Percentiles rank a stretch among this genome's conserved stretches.
phyloP scores from a whole-genome alignment of 1,284 basidiomycete species.

The Irpex sp. region DNA sequence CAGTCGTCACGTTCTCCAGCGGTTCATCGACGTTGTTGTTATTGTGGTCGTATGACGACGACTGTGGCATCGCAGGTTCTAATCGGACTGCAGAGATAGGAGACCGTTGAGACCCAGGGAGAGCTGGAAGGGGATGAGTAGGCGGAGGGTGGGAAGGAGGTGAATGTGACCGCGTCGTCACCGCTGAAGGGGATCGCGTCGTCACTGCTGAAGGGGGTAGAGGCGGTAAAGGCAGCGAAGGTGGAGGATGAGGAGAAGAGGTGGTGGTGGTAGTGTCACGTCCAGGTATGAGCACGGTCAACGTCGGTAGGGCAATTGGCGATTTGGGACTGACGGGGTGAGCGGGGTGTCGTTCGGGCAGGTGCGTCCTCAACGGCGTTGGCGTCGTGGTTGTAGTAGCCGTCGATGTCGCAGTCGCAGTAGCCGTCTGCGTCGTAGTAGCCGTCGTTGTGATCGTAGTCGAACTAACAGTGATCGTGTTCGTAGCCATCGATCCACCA shows the following conservation, averaged over 20 bases:
- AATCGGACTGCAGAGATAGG: no score
- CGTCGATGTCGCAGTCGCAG: neutral
- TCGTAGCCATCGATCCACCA: neutral
- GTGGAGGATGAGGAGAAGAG: neutral
- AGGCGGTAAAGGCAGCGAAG: neutral
- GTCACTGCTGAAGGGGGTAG: neutral
- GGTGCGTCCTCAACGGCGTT: neutral
- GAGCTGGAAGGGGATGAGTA: no score
- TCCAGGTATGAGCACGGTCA: neutral
- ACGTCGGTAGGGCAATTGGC: neutral
- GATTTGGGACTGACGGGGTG: neutral
- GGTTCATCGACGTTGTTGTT: no score
- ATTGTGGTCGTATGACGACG: no score
- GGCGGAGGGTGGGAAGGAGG: no score
- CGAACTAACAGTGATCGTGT: neutral
- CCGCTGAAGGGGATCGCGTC: neutral
- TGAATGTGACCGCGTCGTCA: no score
- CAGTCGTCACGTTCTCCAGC: no score
- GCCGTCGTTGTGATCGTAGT: neutral
- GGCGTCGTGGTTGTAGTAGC: neutral
- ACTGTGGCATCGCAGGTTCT: no score
- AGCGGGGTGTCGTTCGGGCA: neutral
- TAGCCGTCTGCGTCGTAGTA: neutral
- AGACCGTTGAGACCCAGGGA: no score
- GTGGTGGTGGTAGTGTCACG: neutral